Evolutionary conservation across 148 eudicot genomes (phyloP).

Genomic region (Rhododendron williamsianum): DNA sequence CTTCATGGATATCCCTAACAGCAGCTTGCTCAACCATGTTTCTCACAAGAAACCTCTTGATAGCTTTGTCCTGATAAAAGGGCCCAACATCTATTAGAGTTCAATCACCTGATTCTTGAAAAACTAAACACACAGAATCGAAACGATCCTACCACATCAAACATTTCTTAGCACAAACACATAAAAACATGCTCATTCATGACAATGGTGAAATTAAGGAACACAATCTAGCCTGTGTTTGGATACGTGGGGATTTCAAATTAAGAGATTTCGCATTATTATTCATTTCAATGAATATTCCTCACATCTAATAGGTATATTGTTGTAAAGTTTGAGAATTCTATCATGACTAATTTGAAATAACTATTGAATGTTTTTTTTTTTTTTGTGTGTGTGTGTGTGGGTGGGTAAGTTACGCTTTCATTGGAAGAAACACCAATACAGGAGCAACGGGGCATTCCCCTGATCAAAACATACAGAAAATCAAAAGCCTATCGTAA

Average conservation of each 20-base stretch:
- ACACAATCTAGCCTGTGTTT: background rate
- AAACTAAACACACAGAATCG: background rate
- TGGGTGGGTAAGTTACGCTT: too few relatives aligned
- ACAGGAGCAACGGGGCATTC: too few relatives aligned
- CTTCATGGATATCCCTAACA: slow-evolving; percentile 42
- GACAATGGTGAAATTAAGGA: background rate
- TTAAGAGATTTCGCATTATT: background rate
- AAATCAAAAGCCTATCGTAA: too few relatives aligned
- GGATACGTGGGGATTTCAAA: too few relatives aligned
- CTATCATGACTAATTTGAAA: background rate
- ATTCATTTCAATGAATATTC: background rate
- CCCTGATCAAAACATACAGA: too few relatives aligned
- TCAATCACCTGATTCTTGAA: background rate
- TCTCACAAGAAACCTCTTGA: slow-evolving; percentile 48
- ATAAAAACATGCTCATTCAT: background rate
- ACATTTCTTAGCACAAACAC: background rate
- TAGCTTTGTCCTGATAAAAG: slow-evolving; percentile 32
- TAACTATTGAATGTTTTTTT: background rate
- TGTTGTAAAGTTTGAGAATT: background rate
- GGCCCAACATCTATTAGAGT: background rate
- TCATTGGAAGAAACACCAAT: too few relatives aligned
- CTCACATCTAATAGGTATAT: background rate
- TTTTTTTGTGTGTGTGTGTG: too few relatives aligned
- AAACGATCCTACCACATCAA: background rate
- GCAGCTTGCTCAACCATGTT: slow-evolving; percentile 49